phyloP scores from a whole-genome alignment of 2,329 filamentous ascomycete species.

The Aspergillus sp. region DNA sequence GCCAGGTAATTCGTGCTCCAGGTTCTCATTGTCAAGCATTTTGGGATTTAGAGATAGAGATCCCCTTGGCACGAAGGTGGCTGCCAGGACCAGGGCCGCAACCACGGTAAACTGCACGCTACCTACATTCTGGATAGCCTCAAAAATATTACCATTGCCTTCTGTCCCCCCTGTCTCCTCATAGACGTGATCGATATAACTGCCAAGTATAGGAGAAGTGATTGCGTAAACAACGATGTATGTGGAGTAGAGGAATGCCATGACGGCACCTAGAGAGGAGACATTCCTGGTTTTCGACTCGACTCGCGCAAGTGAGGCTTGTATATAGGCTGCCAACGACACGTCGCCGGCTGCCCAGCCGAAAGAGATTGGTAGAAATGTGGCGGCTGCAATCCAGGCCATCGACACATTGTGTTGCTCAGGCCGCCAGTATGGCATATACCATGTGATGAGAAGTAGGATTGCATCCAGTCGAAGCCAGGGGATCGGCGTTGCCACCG shows the following conservation, averaged over 20 bases:
- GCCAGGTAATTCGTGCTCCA: slow-evolving; percentile 11
- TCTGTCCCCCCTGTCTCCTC: slow-evolving; percentile 11
- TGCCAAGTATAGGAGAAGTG: slow-evolving; percentile 16
- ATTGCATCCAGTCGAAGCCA: slow-evolving; percentile 18
- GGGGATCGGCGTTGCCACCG: slow-evolving; percentile 14
- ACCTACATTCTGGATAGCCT: slow-evolving; percentile 14
- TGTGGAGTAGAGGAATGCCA: slow-evolving; percentile 17
- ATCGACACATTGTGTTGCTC: neutral
- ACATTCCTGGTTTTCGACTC: slow-evolving; percentile 15
- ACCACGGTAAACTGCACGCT: slow-evolving; percentile 16
- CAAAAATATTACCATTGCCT: slow-evolving; percentile 15
- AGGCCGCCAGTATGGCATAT: slow-evolving; percentile 17
- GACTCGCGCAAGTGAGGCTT: slow-evolving; percentile 15
- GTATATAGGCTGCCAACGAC: slow-evolving; percentile 18
- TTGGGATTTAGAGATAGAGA: slow-evolving; percentile 13
- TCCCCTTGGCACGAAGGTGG: slow-evolving; percentile 16
- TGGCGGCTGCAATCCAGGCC: slow-evolving; percentile 16
- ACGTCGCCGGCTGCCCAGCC: slow-evolving; percentile 19
- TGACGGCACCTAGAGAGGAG: slow-evolving; percentile 16
- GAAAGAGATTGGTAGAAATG: slow-evolving; percentile 16
- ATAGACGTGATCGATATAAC: slow-evolving; percentile 18
- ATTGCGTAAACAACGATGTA: slow-evolving; percentile 18
- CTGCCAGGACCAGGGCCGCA: slow-evolving; percentile 10
- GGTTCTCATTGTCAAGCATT: slow-evolving; percentile 12
- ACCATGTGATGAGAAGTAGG: slow-evolving; percentile 18